phyloP scores from a whole-genome alignment of 164 flowering plant genomes.

The Saururus chinensis region DNA sequence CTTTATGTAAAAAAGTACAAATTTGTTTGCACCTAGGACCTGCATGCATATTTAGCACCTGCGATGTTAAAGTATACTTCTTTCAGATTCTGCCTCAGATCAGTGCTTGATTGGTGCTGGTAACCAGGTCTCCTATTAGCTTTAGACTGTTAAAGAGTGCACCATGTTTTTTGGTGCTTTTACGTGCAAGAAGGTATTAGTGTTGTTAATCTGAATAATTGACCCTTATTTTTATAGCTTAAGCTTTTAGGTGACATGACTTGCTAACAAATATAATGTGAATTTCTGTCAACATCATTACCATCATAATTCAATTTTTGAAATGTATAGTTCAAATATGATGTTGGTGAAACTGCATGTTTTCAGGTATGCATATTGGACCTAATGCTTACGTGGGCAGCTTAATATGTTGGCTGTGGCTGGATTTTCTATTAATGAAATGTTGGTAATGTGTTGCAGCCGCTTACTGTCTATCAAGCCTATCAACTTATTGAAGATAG shows the following conservation, averaged over 20 bases:
- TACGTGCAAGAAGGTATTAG: background rate
- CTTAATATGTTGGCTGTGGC: background rate
- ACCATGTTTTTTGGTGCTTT: background rate
- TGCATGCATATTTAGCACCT: too few relatives aligned
- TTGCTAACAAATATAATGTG: background rate
- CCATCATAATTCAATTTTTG: background rate
- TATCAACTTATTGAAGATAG: constrained; percentile 29
- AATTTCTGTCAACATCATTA: background rate
- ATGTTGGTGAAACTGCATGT: background rate
- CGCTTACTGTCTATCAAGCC: constrained; percentile 52
- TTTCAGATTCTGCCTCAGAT: too few relatives aligned
- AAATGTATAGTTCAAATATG: too few relatives aligned
- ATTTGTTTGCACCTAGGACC: too few relatives aligned
- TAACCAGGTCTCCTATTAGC: background rate
- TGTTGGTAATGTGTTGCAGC: constrained; percentile 31
- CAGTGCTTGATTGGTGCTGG: background rate
- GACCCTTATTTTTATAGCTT: too few relatives aligned
- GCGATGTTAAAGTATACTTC: too few relatives aligned
- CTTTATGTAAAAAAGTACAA: too few relatives aligned
- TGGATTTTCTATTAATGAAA: background rate
- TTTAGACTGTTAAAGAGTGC: background rate
- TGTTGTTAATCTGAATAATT: background rate
- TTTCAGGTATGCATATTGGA: background rate
- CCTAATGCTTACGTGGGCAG: background rate
- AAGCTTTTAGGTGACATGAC: background rate